phyloP scores from a whole-genome alignment of 2,329 filamentous ascomycete genomes.

The Trichoderma oligosporum region DNA sequence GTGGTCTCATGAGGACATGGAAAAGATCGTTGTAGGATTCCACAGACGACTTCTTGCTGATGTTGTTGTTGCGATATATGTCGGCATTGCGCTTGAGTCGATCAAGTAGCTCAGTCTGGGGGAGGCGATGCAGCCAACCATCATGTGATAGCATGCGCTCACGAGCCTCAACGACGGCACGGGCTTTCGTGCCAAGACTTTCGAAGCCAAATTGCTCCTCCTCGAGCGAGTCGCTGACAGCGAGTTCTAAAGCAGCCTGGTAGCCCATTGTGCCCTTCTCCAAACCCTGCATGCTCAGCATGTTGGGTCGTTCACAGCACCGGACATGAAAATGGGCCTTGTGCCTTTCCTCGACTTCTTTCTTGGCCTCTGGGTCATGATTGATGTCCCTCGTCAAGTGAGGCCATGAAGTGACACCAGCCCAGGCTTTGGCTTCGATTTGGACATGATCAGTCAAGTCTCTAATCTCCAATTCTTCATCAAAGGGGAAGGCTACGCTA shows the following conservation, averaged over 20 bases:
- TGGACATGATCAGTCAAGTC: conserved; percentile 63
- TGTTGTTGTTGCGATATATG: conserved; percentile 51
- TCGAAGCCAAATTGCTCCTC: conserved; percentile 60
- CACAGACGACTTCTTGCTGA: conserved; percentile 48
- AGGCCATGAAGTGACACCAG: conserved; percentile 59
- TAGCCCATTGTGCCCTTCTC: conserved; percentile 70
- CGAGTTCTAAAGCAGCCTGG: conserved; percentile 62
- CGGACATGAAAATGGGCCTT: conserved; percentile 57
- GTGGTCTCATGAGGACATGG: conserved; percentile 55
- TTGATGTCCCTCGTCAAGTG: conserved; percentile 53
- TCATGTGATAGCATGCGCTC: conserved; percentile 52
- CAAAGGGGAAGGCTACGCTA: conserved; percentile 64
- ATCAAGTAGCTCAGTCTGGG: conserved; percentile 56
- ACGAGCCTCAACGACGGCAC: conserved; percentile 54
- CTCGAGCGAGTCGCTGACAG: conserved; percentile 60
- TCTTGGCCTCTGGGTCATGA: conserved; percentile 43
- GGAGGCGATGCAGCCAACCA: conserved; percentile 53
- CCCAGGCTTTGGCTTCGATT: conserved; percentile 61
- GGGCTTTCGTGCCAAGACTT: conserved; percentile 51
- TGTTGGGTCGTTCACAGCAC: conserved; percentile 62
- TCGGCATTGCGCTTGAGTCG: conserved; percentile 54
- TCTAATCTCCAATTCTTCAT: conserved; percentile 56
- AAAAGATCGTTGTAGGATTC: conserved; percentile 63
- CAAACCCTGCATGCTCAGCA: conserved; percentile 68
- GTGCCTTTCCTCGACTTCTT: conserved; percentile 42